Evolutionary conservation across 2,329 filamentous ascomycete species (phyloP), one percentile per base, ranked within the genome.

Genomic region (Monascus ruber): DNA sequence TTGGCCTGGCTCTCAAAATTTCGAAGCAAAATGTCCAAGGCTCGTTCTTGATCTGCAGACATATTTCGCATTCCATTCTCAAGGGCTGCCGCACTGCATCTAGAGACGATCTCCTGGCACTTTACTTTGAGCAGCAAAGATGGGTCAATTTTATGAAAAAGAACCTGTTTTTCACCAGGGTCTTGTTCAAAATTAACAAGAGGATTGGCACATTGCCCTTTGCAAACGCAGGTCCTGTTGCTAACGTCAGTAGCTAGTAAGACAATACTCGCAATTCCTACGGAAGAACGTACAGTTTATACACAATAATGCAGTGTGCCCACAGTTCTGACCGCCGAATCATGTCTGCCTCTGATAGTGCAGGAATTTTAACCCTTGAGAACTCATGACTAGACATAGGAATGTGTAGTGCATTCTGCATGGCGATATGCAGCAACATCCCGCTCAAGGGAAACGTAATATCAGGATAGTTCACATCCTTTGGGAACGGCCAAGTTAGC

Each of bases 321-420:
- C 64, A 66, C 0, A 65, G 48, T 31, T 65, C 60, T 0, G 62
- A 58, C 1, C 62, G 57, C 26, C 55, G 56, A 28, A 48, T 47
- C 29, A 65, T 53, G 33, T 66, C 63, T 3, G 49, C 47, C n/a
- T 60, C 58, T 1, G 53, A 56, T 2, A 53, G 49, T 0, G 50
- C 47, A 4, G 52, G 49, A 6, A 58, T 48, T 31, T 55, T 61
- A 9, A 53, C 50, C 31, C 55, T 56, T 7, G 56, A 58, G 37
- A 66, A 67, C 26, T 67, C 64, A 38, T 66, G 62, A 39, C 59
- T 62, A 3, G 62, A 61, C 46, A 63, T 57, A 0, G 64, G 64
- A 5, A 65, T 59, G 41, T 67, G 64, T 5, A 66, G 45, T 0
- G 63, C 64, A 36, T 65, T 59, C 43, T 63, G 60, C 59, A 66